Percentiles rank a stretch among this genome's conserved stretches.
Evolutionary conservation across 2,329 filamentous ascomycete species (phyloP).

Genomic region (Exophiala lecanii-corni): DNA sequence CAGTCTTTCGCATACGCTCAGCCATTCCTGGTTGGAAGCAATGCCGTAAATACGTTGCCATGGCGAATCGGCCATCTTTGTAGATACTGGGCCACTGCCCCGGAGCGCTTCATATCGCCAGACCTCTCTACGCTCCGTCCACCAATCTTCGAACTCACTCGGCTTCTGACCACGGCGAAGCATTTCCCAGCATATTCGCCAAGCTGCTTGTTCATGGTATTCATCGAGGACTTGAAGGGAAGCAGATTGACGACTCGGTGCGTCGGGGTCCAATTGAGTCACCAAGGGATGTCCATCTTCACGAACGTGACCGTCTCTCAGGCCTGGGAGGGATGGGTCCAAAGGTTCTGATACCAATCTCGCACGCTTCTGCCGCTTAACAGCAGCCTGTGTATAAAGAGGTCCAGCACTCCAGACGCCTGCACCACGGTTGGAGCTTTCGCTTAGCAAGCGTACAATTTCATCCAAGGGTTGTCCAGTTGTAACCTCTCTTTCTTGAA

Average conservation of each 20-base stretch:
- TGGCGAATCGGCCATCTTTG: conserved; percentile 34
- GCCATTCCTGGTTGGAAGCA: conserved; percentile 24
- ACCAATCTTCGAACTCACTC: conserved; percentile 76
- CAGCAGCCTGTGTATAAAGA: conserved; percentile 83
- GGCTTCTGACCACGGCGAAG: conserved; percentile 75
- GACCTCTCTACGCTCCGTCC: conserved; percentile 74
- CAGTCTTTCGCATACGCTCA: conserved; percentile 29
- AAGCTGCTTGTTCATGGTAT: conserved; percentile 83
- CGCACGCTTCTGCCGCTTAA: conserved; percentile 84
- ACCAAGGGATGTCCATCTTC: conserved; percentile 56
- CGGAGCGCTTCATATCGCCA: conserved; percentile 86
- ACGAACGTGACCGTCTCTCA: conserved; percentile 47
- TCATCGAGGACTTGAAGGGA: conserved; percentile 76
- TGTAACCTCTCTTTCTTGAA: conserved; percentile 68
- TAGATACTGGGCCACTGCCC: conserved; percentile 43
- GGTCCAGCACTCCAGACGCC: conserved; percentile 84
- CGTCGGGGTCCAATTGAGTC: conserved; percentile 89
- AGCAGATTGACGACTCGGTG: conserved; percentile 71
- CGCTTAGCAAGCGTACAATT: conserved; percentile 70
- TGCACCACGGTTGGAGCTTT: conserved; percentile 66
- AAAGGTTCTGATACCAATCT: conserved; percentile 62
- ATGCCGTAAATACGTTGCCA: conserved; percentile 25
- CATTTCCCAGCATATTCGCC: conserved; percentile 92
- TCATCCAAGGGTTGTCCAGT: conserved; percentile 65
- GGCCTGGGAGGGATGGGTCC: conserved; percentile 57